Base-by-base conservation (phyloP, 2,329 filamentous ascomycete species). In the Beauveria sp. region DNA sequence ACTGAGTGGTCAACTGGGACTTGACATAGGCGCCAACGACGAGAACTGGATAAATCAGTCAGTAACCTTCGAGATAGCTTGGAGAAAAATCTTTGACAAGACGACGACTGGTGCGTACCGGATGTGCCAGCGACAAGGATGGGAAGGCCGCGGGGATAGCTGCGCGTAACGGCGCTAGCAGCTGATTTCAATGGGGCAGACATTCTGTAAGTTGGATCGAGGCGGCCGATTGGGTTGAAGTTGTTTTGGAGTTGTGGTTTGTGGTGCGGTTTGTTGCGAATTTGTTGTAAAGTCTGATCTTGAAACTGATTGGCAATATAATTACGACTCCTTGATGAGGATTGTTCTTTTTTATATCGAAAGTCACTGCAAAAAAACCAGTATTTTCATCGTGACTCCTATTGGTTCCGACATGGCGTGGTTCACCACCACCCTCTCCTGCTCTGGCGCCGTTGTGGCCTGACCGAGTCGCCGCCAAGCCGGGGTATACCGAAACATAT, bases 11-110 rank as follows among this genome's bases (percentile, higher is more conserved):
- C 49, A 77, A 70, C 53, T 76, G 74, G 16, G 63, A 66, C 57
- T 66, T 65, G 57, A 77, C 69, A 63, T 73, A 76, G 63, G 66
- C 62, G n/a, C 62, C 73, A 28, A 76, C 64, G 18, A 67, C 66
- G 20, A 58, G 16, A 22, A 53, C 61, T 62, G 28, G 16, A 55
- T 43, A 8, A 22, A 16, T 31, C 9, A n/a, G 18, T 45, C 10
- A 54, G 49, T 3, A 40, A 20, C 1, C 16, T 24, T 38, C 2
- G 34, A 38, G 16, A 38, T 1, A 38, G 34, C 5, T 12, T 38
- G 12, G 34, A 38, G 12, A 16, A 16, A 38, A 6, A 12, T 38
- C 34, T 38, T 18, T 28, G 9, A 8, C n/a, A 46, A 22, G 40
- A 34, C 18, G 3, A 14, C 18, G 22, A 18, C 6, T 16, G 20